Evolutionary conservation across 1,139 yeast species (phyloP).

Genomic region (Hemisphaericaspora lyxosophila): DNA sequence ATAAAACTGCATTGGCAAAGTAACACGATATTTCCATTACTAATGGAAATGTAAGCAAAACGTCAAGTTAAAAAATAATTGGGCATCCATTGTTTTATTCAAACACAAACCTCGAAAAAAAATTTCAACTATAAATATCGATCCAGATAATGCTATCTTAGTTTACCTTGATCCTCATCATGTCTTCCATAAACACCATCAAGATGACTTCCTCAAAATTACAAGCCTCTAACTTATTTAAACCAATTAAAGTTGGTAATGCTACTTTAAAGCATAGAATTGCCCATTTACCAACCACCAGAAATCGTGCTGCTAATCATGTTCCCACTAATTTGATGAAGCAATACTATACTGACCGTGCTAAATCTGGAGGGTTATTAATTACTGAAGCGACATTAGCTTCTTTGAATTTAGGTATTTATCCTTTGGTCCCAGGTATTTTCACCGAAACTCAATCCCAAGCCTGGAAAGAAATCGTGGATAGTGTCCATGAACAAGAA

Average conservation of each 20-base stretch:
- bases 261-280: slow-evolving; percentile 39
- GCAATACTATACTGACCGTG: slow-evolving; percentile 54
- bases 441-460: slow-evolving; percentile 47
- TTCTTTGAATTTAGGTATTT: slow-evolving; percentile 34
- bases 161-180: neutral
- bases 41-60: too few relatives aligned
- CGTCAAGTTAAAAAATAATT: too few relatives aligned
- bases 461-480: slow-evolving; percentile 55
- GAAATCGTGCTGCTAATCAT: slow-evolving; percentile 42
- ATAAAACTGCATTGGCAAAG: too few relatives aligned
- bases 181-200: slow-evolving; percentile 6
- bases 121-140: too few relatives aligned
- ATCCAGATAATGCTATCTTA: too few relatives aligned
- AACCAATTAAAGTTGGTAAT: slow-evolving; percentile 49
- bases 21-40: too few relatives aligned
- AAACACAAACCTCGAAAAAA: too few relatives aligned
- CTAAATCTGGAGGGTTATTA: slow-evolving; percentile 52
- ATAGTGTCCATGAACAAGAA: slow-evolving; percentile 17
- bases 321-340: slow-evolving; percentile 49
- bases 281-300: slow-evolving; percentile 55
- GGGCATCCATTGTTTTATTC: too few relatives aligned
- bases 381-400: slow-evolving; percentile 39
- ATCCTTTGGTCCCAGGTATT: slow-evolving; percentile 53
- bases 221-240: slow-evolving; percentile 37
- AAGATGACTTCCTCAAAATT: slow-evolving; percentile 3